Conservation (phyloP, 2,329 filamentous ascomycete genomes). For the Colletotrichum melonis region DNA sequence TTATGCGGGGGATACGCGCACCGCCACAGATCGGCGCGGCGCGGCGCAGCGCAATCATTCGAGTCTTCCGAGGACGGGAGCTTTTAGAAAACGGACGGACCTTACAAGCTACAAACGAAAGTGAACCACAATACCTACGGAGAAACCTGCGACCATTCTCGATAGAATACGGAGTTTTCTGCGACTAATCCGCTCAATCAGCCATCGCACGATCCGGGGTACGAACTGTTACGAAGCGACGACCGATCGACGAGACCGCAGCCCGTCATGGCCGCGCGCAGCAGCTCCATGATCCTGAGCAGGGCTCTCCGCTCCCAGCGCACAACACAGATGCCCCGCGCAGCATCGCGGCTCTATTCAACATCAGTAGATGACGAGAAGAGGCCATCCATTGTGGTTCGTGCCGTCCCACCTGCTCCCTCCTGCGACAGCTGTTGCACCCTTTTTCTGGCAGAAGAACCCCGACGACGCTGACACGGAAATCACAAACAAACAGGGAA, state of each 20-base stretch:
- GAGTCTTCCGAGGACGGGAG: not conserved
- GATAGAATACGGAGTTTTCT: not conserved
- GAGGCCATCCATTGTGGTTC: constrained; percentile 31
- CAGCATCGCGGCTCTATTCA: constrained; percentile 20
- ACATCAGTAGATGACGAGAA: constrained; percentile 17
- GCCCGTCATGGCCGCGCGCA: constrained; percentile 24
- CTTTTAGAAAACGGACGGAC: not conserved
- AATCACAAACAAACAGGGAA: constrained; percentile 53
- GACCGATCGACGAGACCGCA: not conserved
- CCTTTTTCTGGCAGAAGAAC: not conserved
- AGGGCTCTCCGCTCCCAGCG: constrained; percentile 18
- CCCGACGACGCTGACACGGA: not conserved
- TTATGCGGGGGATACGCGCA: constrained; percentile 27
- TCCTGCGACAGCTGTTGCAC: not conserved
- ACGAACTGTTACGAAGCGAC: not conserved
- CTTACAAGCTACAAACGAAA: not conserved
- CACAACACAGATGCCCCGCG: constrained; percentile 7
- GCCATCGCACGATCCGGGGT: no score
- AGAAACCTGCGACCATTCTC: not conserved
- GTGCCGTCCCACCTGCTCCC: not conserved
- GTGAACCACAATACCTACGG: not conserved
- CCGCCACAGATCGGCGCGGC: constrained; percentile 32
- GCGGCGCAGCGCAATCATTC: constrained; percentile 1
- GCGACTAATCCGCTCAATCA: no score
- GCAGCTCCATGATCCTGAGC: constrained; percentile 5